Evolutionary conservation across 2,329 filamentous ascomycete genomes (phyloP).

Genomic region (Metarhizium anisopliae): DNA sequence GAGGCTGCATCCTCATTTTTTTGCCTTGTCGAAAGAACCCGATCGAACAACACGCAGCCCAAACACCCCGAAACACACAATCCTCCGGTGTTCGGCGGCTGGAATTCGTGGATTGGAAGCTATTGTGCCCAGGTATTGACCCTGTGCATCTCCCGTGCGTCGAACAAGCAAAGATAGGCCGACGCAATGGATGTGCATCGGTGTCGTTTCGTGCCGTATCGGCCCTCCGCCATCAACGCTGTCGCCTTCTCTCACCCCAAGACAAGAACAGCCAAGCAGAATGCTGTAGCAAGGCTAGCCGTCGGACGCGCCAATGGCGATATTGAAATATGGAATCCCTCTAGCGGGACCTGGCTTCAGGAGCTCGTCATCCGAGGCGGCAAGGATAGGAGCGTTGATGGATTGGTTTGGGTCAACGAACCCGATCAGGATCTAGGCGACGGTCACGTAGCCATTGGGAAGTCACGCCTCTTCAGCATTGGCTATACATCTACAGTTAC

Average conservation of each 20-base stretch:
- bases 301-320: slow-evolving; percentile 90
- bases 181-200: slow-evolving; percentile 84
- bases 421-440: slow-evolving; percentile 60
- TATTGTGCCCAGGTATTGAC: neutral
- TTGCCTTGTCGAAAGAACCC: neutral
- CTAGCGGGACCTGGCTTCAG: slow-evolving; percentile 76
- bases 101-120: neutral
- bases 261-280: slow-evolving; percentile 34
- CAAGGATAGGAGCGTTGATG: slow-evolving; percentile 79
- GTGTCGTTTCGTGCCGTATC: slow-evolving; percentile 90
- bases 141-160: neutral
- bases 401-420: slow-evolving; percentile 84
- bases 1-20: slow-evolving; percentile 21
- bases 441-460: slow-evolving; percentile 56
- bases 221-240: slow-evolving; percentile 85
- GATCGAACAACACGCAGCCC: neutral
- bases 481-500: slow-evolving; percentile 87
- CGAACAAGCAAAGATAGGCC: neutral
- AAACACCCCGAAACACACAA: slow-evolving; percentile 2
- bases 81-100: neutral
- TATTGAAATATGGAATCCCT: slow-evolving; percentile 95
- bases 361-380: slow-evolving; percentile 80
- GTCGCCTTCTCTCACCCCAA: slow-evolving; percentile 82
- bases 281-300: slow-evolving; percentile 63
- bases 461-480: slow-evolving; percentile 86